Percentiles rank a stretch among this genome's conserved stretches.
Evolutionary conservation across 305 asterid species (phyloP).

Genomic region (Solanum hybrid): DNA sequence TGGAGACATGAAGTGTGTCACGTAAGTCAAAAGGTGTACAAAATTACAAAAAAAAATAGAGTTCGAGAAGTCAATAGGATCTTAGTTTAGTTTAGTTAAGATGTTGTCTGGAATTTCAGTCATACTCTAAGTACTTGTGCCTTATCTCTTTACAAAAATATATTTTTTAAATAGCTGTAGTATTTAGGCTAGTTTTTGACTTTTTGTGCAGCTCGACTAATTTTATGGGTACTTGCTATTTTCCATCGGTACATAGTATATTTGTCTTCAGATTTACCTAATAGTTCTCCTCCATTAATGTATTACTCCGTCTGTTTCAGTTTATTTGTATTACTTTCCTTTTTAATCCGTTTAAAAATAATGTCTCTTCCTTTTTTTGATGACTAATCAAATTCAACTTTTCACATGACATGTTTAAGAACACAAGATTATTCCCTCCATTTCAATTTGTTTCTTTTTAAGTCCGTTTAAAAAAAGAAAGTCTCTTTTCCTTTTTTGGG

Average conservation of each 20-base stretch:
- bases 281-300: background rate
- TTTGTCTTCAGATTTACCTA: background rate
- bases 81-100: background rate
- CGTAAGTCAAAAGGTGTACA: too few relatives aligned
- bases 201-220: background rate
- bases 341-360: background rate
- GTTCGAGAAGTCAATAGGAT: rapidly evolving
- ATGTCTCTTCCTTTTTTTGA: background rate
- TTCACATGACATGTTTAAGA: background rate
- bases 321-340: background rate
- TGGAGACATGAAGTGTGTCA: background rate
- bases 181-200: background rate
- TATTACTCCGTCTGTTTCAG: background rate
- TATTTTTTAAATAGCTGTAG: too few relatives aligned
- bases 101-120: rapidly evolving
- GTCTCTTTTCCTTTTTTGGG: background rate
- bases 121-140: background rate
- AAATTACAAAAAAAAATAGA: too few relatives aligned
- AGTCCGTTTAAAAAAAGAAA: background rate
- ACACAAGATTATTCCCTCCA: background rate
- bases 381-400: background rate
- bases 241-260: background rate
- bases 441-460: background rate
- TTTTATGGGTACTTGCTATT: background rate
- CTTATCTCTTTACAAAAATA: background rate